Evolutionary conservation across 345 rosid genomes (phyloP).

Genomic region (Salix purpurea): DNA sequence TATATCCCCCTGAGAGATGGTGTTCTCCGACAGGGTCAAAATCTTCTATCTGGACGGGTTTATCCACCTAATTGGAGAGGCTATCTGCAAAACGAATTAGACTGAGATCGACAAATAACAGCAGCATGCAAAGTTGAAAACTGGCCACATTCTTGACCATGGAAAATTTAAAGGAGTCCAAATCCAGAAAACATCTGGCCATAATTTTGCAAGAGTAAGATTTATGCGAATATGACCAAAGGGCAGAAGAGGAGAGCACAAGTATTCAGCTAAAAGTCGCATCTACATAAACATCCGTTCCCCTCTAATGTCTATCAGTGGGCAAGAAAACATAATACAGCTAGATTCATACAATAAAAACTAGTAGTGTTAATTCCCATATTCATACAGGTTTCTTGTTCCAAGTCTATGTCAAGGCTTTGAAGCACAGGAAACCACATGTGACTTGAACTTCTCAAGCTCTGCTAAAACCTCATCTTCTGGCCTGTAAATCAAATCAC

Average conservation of each 20-base stretch:
- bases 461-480: constrained; percentile 89
- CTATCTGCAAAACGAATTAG: neutral
- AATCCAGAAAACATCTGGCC: neutral
- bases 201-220: neutral
- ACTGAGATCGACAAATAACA: neutral
- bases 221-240: neutral
- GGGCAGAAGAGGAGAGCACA: neutral
- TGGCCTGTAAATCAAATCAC: constrained; percentile 74
- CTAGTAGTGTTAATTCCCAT: neutral
- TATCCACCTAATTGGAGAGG: too few relatives aligned
- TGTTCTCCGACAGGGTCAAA: too few relatives aligned
- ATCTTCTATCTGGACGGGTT: too few relatives aligned
- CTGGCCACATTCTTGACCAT: neutral
- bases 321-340: neutral
- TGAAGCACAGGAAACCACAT: constrained; percentile 55
- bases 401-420: constrained; percentile 39
- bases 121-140: neutral
- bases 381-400: neutral
- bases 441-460: constrained; percentile 79
- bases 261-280: neutral
- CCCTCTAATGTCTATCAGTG: neutral
- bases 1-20: too few relatives aligned
- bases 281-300: neutral
- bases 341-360: neutral
- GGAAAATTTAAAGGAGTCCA: neutral